Evolutionary conservation across 2,329 filamentous ascomycete genomes (phyloP).

Genomic region (Pyricularia pennisetigena): DNA sequence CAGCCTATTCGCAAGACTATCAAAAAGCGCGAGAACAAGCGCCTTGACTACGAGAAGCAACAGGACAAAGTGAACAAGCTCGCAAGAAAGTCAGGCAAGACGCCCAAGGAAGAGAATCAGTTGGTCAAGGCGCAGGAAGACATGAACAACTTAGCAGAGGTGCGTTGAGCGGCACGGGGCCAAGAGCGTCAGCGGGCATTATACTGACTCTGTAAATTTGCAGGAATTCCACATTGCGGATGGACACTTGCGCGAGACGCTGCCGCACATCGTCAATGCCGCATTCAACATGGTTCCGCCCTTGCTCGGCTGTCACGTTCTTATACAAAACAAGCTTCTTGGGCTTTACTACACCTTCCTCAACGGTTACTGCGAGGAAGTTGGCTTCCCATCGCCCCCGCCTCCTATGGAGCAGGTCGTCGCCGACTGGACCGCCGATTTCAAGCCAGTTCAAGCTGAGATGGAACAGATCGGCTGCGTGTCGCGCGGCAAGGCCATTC

Average conservation of each 20-base stretch:
- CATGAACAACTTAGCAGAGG: constrained; percentile 53
- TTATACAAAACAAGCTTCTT: constrained; percentile 69
- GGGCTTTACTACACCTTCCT: constrained; percentile 70
- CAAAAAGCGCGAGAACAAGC: constrained; percentile 75
- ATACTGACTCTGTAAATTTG: not conserved
- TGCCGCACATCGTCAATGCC: constrained; percentile 62
- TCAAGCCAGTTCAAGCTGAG: constrained; percentile 53
- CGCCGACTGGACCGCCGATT: constrained; percentile 52
- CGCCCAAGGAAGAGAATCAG: constrained; percentile 62
- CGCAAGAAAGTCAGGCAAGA: constrained; percentile 59
- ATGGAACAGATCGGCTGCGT: constrained; percentile 57
- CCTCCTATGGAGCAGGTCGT: constrained; percentile 65
- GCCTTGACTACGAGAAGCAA: constrained; percentile 71
- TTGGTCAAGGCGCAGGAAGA: constrained; percentile 65
- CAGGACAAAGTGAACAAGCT: constrained; percentile 61
- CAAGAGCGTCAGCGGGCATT: not conserved
- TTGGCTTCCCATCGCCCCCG: constrained; percentile 60
- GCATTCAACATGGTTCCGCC: constrained; percentile 66
- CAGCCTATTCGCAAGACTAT: constrained; percentile 71
- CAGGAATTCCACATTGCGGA: constrained; percentile 68
- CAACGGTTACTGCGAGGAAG: constrained; percentile 61
- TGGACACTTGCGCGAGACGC: constrained; percentile 57
- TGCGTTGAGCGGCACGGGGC: constrained; percentile 22
- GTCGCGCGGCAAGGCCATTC: constrained; percentile 55
- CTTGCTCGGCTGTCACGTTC: constrained; percentile 59